Evolutionary conservation across 106 monocot species (phyloP).

Genomic region (Phalaenopsis aphrodite): DNA sequence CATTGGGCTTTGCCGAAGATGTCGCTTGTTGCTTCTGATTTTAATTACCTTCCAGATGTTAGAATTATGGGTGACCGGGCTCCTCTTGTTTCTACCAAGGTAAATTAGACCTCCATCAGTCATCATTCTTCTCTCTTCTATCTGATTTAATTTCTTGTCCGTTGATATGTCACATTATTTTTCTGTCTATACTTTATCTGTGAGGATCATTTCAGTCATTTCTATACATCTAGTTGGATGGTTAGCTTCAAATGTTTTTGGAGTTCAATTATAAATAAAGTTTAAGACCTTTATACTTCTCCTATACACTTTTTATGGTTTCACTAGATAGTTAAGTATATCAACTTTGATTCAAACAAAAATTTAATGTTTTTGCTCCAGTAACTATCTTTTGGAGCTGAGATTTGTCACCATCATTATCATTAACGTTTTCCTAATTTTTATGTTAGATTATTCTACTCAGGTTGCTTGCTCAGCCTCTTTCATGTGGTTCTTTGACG

Average conservation of each 20-base stretch:
- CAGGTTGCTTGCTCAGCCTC: too few species aligned
- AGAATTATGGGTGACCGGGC: slow-evolving; percentile 83
- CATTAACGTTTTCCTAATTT: background rate
- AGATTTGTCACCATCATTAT: background rate
- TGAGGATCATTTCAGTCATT: background rate
- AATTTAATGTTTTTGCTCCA: background rate
- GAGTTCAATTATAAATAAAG: background rate
- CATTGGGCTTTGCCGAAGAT: slow-evolving; percentile 90
- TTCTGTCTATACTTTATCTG: background rate
- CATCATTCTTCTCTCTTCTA: background rate
- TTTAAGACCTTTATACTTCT: background rate
- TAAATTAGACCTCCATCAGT: slow-evolving; percentile 15
- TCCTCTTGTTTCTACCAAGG: slow-evolving; percentile 92
- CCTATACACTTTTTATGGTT: background rate
- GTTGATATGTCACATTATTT: background rate
- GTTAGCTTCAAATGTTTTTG: background rate
- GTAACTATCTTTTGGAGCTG: background rate
- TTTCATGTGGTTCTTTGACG: too few species aligned
- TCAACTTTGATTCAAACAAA: background rate
- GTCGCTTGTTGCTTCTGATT: slow-evolving; percentile 93
- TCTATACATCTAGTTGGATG: background rate
- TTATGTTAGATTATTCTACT: background rate
- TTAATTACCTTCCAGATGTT: slow-evolving; percentile 92
- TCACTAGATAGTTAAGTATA: background rate
- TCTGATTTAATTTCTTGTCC: background rate